Percentiles rank a stretch among this genome's conserved stretches.
phyloP scores from a whole-genome alignment of 352 stramenopile species.

The Blastocystis sp. region DNA sequence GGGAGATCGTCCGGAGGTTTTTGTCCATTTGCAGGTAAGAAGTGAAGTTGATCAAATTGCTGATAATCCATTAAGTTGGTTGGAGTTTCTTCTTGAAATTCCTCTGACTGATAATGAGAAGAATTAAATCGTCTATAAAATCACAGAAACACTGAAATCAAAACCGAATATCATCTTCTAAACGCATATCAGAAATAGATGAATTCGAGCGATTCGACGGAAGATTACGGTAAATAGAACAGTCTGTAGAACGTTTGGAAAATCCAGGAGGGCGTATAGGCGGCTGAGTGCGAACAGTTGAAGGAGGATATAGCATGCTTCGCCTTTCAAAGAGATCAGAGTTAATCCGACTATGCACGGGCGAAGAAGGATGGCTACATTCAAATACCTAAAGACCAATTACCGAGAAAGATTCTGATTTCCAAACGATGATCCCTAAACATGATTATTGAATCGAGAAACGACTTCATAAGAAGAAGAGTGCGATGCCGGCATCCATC shows the following conservation, averaged over 20 bases:
- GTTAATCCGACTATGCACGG: constrained; percentile 19
- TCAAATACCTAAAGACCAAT: no score
- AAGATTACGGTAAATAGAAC: no score
- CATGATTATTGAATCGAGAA: no score
- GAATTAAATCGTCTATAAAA: constrained; percentile 5
- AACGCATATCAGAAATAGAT: background rate
- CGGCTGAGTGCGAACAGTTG: background rate
- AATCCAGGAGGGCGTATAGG: background rate
- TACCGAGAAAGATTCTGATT: no score
- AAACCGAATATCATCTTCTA: constrained; percentile 12
- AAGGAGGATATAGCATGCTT: constrained; percentile 47
- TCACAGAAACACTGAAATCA: background rate
- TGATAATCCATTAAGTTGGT: background rate
- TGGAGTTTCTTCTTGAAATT: background rate
- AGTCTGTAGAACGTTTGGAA: background rate
- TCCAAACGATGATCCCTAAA: no score
- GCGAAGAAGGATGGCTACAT: background rate
- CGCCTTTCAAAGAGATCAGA: background rate
- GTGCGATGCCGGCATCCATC: no score
- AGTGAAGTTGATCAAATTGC: constrained; percentile 9
- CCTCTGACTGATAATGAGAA: background rate
- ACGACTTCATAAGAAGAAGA: no score
- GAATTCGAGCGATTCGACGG: no score
- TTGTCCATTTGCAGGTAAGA: background rate
- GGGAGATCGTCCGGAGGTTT: constrained; percentile 10